A percentile compares a stretch with the other conserved stretches of the same genome.
Evolutionary conservation across 1,284 basidiomycete species (phyloP).

Genomic region (Leccinum subrobustum): DNA sequence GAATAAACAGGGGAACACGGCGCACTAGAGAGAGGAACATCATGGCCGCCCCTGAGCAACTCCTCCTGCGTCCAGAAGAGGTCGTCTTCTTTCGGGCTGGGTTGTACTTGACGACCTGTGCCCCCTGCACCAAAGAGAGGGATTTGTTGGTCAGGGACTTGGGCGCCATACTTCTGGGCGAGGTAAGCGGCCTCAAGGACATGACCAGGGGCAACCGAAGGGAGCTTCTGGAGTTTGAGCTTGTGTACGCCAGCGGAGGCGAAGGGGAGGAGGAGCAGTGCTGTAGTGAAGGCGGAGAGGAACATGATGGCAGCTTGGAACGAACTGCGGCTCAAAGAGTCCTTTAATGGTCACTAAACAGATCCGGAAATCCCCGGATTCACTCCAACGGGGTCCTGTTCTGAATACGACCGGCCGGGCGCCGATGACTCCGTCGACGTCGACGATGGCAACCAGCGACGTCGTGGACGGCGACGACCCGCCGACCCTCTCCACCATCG

Average conservation of each 20-base stretch:
- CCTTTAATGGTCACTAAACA: slow-evolving; percentile 14
- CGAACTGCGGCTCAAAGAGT: slow-evolving; percentile 19
- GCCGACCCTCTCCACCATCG: slow-evolving; percentile 45
- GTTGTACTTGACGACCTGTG: slow-evolving; percentile 60
- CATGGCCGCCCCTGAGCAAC: slow-evolving; percentile 75
- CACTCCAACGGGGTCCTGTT: background rate
- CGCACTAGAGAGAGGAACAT: slow-evolving; percentile 88
- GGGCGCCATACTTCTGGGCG: slow-evolving; percentile 80
- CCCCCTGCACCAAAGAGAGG: slow-evolving; percentile 76
- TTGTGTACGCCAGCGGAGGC: slow-evolving; percentile 73
- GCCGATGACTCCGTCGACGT: background rate
- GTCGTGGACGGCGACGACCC: slow-evolving; percentile 9
- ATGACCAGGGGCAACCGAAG: slow-evolving; percentile 59
- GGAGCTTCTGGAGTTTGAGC: slow-evolving; percentile 85
- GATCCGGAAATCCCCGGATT: slow-evolving; percentile 28
- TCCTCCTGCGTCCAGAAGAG: slow-evolving; percentile 84
- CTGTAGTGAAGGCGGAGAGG: slow-evolving; percentile 52
- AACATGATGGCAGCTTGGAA: slow-evolving; percentile 50
- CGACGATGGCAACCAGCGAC: background rate
- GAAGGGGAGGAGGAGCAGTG: slow-evolving; percentile 67
- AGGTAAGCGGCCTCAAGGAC: slow-evolving; percentile 79
- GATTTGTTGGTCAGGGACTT: slow-evolving; percentile 50
- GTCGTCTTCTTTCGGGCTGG: slow-evolving; percentile 55
- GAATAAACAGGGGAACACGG: slow-evolving; percentile 15
- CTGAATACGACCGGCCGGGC: background rate